phyloP scores from a whole-genome alignment of 192 early-diverging fungal genomes.

The Ambispora gerdemannii region DNA sequence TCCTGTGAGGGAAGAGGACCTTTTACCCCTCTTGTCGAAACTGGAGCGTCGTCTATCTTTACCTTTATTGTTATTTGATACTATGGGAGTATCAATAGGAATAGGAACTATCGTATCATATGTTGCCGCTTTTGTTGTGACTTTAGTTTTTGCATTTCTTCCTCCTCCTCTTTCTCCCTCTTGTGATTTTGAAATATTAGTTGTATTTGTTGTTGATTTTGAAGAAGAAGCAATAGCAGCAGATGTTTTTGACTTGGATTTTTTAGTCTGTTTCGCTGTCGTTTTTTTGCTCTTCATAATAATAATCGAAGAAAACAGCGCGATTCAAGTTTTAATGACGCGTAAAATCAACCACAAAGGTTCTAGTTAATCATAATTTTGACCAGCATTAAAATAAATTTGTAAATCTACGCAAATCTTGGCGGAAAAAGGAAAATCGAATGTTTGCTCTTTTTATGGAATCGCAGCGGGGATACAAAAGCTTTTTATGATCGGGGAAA shows the following conservation, averaged over 20 bases:
- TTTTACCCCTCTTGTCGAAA: slow-evolving; percentile 52
- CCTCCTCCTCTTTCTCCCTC: not conserved
- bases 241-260: not conserved
- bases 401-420: too few species aligned
- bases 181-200: not conserved
- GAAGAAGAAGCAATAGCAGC: not conserved
- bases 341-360: too few species aligned
- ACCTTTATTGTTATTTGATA: slow-evolving; percentile 13
- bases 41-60: slow-evolving; percentile 48
- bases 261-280: not conserved
- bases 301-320: too few species aligned
- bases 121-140: not conserved
- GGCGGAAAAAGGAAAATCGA: too few species aligned
- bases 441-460: too few species aligned
- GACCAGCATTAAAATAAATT: too few species aligned
- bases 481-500: too few species aligned
- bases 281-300: not conserved
- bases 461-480: too few species aligned
- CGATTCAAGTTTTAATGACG: too few species aligned
- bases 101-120: slow-evolving; percentile 22
- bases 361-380: too few species aligned
- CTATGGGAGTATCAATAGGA: slow-evolving; percentile 27
- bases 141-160: not conserved
- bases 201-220: not conserved
- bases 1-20: slow-evolving; percentile 58